These are phyloP conservation scores for Cystobasidium sp. DNA, from an alignment of 1,284 basidiomycete species.

Conservation along the genomic window DNA sequence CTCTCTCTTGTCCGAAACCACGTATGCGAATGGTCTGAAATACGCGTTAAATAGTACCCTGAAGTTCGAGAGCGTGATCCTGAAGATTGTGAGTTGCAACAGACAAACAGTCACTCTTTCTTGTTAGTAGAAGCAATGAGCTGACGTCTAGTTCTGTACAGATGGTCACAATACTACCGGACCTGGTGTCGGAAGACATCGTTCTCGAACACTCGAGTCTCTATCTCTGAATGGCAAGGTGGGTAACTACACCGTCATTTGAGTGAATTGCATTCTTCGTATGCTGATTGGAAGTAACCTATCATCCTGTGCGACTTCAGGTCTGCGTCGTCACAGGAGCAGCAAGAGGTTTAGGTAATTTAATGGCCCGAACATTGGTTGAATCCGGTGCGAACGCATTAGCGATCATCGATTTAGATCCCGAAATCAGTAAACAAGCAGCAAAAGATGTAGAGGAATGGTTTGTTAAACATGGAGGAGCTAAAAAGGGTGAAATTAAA, in stretches of 20 bases:
- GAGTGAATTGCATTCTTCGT: too few relatives aligned
- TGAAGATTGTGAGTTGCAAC: constrained; percentile 21
- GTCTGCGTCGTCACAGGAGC: constrained; percentile 94
- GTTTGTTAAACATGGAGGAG: constrained; percentile 66
- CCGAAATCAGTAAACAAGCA: constrained; percentile 71
- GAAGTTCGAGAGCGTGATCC: constrained; percentile 20
- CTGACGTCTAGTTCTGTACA: too few relatives aligned
- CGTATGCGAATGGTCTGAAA: not conserved
- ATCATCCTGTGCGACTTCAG: too few relatives aligned
- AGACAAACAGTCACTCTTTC: not conserved
- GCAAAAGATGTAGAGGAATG: constrained; percentile 72
- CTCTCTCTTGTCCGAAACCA: not conserved
- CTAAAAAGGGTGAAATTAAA: constrained; percentile 67
- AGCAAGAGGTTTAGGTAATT: constrained; percentile 82
- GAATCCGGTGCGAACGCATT: constrained; percentile 81
- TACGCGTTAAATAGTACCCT: constrained; percentile 13
- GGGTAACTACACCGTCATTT: not conserved
- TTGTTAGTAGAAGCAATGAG: too few relatives aligned
- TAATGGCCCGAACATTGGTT: constrained; percentile 86
- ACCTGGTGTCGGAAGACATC: constrained; percentile 50
- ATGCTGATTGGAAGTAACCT: too few relatives aligned
- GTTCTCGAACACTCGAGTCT: constrained; percentile 50
- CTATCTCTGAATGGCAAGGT: constrained; percentile 52
- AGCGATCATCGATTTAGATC: constrained; percentile 81
- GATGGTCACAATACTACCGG: constrained; percentile 44